Conservation (phyloP, 257 asterid genomes). For the Nicotiana tabacum region DNA sequence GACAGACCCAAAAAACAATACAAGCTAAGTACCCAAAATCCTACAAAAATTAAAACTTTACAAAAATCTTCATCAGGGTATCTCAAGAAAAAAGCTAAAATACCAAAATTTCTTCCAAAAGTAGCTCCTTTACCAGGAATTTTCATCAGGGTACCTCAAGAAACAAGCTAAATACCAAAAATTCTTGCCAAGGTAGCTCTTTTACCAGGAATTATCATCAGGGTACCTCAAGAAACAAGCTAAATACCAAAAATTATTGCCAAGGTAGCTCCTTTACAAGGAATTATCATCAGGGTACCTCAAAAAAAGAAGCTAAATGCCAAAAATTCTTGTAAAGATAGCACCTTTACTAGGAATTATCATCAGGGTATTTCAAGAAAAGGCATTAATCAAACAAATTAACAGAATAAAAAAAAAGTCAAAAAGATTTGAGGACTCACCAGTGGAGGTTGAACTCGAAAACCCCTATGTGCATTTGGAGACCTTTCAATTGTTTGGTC, state of each 20-base stretch:
- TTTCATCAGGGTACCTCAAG: background rate
- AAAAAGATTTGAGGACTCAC: slow-evolving; percentile 40
- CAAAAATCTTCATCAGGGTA: background rate
- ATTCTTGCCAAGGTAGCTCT: background rate
- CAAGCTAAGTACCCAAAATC: background rate
- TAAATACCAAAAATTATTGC: background rate
- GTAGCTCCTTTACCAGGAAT: background rate
- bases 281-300: background rate
- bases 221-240: background rate
- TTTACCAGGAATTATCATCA: background rate
- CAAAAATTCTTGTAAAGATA: background rate
- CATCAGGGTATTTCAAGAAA: slow-evolving; percentile 12
- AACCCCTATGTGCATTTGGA: slow-evolving; percentile 67
- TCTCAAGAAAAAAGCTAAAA: background rate
- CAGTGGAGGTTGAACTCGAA: slow-evolving; percentile 88
- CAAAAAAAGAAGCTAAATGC: background rate
- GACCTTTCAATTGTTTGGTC: slow-evolving; percentile 73
- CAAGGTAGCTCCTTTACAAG: background rate
- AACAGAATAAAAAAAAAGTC: slow-evolving; percentile 1
- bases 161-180: background rate
- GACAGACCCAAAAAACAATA: background rate
- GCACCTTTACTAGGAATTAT: slow-evolving; percentile 2
- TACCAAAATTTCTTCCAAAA: background rate
- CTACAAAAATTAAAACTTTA: background rate
- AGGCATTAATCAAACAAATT: slow-evolving; percentile 2